Percentiles rank a stretch among this genome's conserved stretches.
phyloP scores from a whole-genome alignment of 768 basidiomycete genomes.

The Kwoniella sp. region DNA sequence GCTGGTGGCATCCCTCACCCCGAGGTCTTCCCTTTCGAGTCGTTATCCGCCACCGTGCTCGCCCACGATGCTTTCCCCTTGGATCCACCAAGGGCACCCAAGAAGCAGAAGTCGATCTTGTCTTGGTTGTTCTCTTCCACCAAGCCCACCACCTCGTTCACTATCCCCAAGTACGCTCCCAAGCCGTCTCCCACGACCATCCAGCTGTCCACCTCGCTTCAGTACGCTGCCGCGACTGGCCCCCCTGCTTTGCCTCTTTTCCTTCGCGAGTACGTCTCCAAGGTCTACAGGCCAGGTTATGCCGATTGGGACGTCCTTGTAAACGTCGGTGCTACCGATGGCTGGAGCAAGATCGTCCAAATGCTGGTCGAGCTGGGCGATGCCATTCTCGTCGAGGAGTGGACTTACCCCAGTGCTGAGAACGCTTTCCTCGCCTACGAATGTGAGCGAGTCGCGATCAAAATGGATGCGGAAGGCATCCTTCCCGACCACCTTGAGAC shows the following conservation, averaged over 20 bases:
- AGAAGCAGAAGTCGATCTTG: slow-evolving; percentile 34
- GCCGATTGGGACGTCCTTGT: slow-evolving; percentile 58
- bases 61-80: slow-evolving; percentile 57
- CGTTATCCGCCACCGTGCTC: slow-evolving; percentile 59
- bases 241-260: slow-evolving; percentile 59
- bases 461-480: slow-evolving; percentile 70
- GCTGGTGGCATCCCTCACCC: slow-evolving; percentile 72
- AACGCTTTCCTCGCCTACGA: slow-evolving; percentile 40
- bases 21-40: slow-evolving; percentile 61
- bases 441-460: slow-evolving; percentile 50
- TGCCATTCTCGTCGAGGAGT: slow-evolving; percentile 58
- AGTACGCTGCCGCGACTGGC: slow-evolving; percentile 64
- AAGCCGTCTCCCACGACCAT: slow-evolving; percentile 54
- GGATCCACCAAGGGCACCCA: slow-evolving; percentile 41
- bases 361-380: slow-evolving; percentile 56
- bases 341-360: slow-evolving; percentile 58
- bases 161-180: slow-evolving; percentile 62
- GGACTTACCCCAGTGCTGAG: slow-evolving; percentile 60
- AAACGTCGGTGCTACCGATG: slow-evolving; percentile 51
- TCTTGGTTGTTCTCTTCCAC: slow-evolving; percentile 42
- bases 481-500: slow-evolving; percentile 60
- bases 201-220: slow-evolving; percentile 64
- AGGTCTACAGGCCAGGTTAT: slow-evolving; percentile 57
- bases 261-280: slow-evolving; percentile 58
- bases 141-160: slow-evolving; percentile 55